Evolutionary conservation across 1,284 basidiomycete species (phyloP).

Genomic region (Fomitopsis schrenkii): DNA sequence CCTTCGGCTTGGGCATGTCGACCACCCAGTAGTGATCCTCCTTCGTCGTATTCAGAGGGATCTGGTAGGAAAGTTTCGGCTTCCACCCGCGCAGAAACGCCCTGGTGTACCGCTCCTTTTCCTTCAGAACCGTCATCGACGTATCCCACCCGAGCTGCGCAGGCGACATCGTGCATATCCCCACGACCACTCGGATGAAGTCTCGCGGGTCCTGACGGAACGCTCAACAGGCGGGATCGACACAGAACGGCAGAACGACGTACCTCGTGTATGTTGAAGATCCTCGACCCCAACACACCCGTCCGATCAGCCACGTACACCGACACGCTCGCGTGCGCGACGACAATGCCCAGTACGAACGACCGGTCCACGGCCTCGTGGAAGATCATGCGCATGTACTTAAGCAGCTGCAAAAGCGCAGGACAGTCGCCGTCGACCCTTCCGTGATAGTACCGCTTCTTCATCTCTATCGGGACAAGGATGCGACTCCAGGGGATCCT

Average conservation of each 20-base stretch:
- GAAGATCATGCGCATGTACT: not conserved
- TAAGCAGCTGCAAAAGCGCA: not conserved
- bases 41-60: not conserved
- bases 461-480: not conserved
- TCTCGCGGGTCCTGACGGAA: not conserved
- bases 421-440: not conserved
- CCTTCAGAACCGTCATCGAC: constrained; percentile 2
- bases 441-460: not conserved
- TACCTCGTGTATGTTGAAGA: not conserved
- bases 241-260: not conserved
- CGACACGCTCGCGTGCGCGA: not conserved
- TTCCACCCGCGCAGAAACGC: not conserved
- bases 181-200: not conserved
- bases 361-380: not conserved
- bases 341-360: constrained; percentile 2
- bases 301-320: constrained; percentile 5
- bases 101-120: not conserved
- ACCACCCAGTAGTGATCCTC: not conserved
- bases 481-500: not conserved
- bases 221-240: not conserved
- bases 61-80: not conserved
- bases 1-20: not conserved
- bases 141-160: constrained; percentile 4
- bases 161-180: not conserved
- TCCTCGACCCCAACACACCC: not conserved